These are phyloP conservation scores for Cokeromyces recurvatus DNA, from an alignment of 371 early-diverging fungal genomes.

Conservation along the genomic window DNA sequence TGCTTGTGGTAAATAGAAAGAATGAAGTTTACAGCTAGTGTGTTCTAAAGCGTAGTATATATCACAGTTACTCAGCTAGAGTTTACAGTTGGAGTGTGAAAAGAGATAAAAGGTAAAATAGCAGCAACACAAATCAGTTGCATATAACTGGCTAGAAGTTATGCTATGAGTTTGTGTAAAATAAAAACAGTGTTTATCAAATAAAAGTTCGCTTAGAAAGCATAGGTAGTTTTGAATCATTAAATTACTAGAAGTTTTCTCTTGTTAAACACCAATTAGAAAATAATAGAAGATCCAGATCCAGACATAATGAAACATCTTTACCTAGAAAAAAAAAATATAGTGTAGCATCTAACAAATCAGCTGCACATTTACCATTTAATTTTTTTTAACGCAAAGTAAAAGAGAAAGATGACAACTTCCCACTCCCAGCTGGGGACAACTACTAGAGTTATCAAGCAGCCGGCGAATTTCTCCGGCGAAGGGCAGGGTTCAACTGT, in stretches of 20 bases:
- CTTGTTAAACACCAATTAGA: constrained; percentile 7
- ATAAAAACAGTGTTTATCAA: constrained; percentile 2
- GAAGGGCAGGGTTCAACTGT: too few relatives aligned
- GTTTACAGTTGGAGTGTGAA: constrained; percentile 2
- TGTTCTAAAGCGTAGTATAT: constrained; percentile 4
- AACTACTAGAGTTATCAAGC: too few relatives aligned
- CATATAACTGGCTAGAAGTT: constrained; percentile 3
- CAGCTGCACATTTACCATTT: too few relatives aligned
- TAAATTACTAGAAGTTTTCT: too few relatives aligned
- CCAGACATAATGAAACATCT: constrained; percentile 7
- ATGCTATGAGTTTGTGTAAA: constrained; percentile 2
- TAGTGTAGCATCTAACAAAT: too few relatives aligned
- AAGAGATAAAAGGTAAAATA: constrained; percentile 5
- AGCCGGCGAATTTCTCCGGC: too few relatives aligned
- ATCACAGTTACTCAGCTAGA: constrained; percentile 5
- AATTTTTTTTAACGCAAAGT: too few relatives aligned
- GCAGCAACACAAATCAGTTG: too few relatives aligned
- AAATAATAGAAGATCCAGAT: constrained; percentile 2
- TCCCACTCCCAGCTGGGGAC: too few relatives aligned
- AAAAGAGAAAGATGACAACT: too few relatives aligned
- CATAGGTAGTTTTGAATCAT: constrained; percentile 2
- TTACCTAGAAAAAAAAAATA: constrained; percentile 9
- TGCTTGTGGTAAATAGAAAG: constrained; percentile 5
- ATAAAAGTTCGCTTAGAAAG: constrained; percentile 4
- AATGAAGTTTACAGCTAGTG: neutral